These are phyloP conservation scores for Protostelium mycophagum DNA, from an alignment of 78 protist species.

Conservation along the genomic window DNA sequence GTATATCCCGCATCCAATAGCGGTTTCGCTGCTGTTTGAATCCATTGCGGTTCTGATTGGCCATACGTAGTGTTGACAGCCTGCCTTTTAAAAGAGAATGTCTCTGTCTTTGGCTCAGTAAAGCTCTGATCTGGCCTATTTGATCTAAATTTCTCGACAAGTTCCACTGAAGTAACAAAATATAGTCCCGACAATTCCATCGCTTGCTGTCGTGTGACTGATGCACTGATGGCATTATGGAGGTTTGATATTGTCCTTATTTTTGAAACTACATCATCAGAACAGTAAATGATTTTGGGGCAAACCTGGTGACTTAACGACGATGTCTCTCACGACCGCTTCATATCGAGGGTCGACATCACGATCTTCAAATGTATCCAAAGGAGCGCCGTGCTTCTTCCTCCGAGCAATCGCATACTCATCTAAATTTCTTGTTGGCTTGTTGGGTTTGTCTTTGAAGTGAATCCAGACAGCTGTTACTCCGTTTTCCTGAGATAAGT, in stretches of 20 bases:
- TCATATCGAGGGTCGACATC: neutral
- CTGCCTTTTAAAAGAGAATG: no score
- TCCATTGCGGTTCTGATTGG: neutral
- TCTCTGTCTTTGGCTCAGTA: neutral
- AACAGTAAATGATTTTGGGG: no score
- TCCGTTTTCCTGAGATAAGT: no score
- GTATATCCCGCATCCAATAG: neutral
- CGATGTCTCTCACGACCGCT: neutral
- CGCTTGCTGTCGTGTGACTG: neutral
- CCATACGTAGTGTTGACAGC: neutral
- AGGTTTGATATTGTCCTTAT: neutral
- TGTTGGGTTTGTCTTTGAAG: neutral
- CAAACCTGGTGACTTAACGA: neutral
- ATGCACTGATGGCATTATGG: neutral
- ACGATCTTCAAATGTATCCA: neutral
- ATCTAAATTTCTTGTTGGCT: neutral
- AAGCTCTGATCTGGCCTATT: neutral
- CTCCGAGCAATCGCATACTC: neutral
- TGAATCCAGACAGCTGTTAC: neutral
- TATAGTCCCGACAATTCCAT: neutral
- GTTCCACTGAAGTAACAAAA: neutral
- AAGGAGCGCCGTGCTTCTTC: neutral
- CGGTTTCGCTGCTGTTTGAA: neutral
- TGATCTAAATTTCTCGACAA: neutral
- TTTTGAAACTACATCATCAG: neutral